A percentile compares a stretch with the other conserved stretches of the same genome.
These are phyloP conservation scores for Phytophthora pluvialis DNA, from an alignment of 352 stramenopile genomes.

Conservation along the genomic window DNA sequence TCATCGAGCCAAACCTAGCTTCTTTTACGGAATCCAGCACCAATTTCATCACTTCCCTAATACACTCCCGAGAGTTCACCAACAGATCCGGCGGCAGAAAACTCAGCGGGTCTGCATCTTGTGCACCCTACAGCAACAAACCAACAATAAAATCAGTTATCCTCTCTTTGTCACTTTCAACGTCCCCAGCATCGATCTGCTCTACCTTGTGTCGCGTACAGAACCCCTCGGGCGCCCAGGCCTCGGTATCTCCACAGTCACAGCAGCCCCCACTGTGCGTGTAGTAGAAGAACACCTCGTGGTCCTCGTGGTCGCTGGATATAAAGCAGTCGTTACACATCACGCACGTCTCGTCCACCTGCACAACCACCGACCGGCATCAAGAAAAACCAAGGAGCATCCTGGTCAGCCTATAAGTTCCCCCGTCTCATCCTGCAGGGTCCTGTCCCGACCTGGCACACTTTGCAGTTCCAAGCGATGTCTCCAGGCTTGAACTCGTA, in stretches of 20 bases:
- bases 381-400: constrained; percentile 23
- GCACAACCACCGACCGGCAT: constrained; percentile 13
- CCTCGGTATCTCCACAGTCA: constrained; percentile 97
- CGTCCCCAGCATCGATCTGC: neutral
- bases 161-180: neutral
- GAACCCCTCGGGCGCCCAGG: constrained; percentile 95
- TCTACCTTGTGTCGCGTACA: constrained; percentile 92
- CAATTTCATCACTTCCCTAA: constrained; percentile 72
- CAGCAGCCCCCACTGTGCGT: constrained; percentile 96
- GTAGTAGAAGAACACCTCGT: constrained; percentile 96
- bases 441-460: constrained; percentile 63
- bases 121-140: constrained; percentile 54
- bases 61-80: constrained; percentile 61
- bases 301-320: constrained; percentile 92
- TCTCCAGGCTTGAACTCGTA: constrained; percentile 96
- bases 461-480: constrained; percentile 97
- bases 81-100: constrained; percentile 65
- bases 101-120: constrained; percentile 71
- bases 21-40: constrained; percentile 72
- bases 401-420: constrained; percentile 5
- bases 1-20: constrained; percentile 60
- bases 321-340: constrained; percentile 99
- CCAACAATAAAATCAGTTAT: constrained; percentile 1
- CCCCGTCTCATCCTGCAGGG: constrained; percentile 9
- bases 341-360: constrained; percentile 96